A percentile compares a stretch with the other conserved stretches of the same genome.
Conservation (phyloP, 768 basidiomycete species). For the Udeniomyces megalosporus region DNA sequence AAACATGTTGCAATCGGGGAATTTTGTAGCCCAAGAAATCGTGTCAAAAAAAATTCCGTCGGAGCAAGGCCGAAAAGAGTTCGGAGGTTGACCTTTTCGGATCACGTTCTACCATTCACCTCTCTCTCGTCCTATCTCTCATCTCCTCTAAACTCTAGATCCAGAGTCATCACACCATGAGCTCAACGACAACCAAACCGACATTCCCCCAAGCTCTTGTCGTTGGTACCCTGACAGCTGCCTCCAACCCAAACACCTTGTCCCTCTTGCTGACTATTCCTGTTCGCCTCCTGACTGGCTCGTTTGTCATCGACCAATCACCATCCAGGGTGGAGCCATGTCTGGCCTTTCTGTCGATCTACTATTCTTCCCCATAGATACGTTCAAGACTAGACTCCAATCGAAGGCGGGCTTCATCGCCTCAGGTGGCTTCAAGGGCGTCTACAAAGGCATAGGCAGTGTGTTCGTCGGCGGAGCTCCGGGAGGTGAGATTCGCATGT, state of each 20-base stretch:
- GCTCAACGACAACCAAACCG: no score
- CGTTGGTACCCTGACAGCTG: constrained; percentile 1
- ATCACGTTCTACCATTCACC: no score
- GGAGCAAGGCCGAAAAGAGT: no score
- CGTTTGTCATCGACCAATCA: background rate
- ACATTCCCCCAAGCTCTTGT: constrained; percentile 15
- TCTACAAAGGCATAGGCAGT: constrained; percentile 88
- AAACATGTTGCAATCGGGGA: no score
- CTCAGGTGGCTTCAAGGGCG: constrained; percentile 73
- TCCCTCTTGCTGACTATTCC: no score
- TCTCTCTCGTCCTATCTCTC: no score
- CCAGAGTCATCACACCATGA: no score
- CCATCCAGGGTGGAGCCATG: constrained; percentile 58
- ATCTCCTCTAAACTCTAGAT: no score
- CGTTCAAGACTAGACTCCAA: constrained; percentile 88
- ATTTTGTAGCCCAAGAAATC: no score
- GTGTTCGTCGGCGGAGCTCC: constrained; percentile 90
- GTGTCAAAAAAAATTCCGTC: no score
- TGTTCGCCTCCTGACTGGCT: background rate
- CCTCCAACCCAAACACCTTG: no score
- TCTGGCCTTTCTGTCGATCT: constrained; percentile 89
- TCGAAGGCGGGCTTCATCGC: constrained; percentile 66
- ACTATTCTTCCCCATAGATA: constrained; percentile 92
- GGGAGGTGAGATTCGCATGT: constrained; percentile 45
- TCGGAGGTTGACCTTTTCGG: no score